These are phyloP conservation scores for Styphnolobium japonicum DNA, from an alignment of 306 rosid species.

Conservation along the genomic window DNA sequence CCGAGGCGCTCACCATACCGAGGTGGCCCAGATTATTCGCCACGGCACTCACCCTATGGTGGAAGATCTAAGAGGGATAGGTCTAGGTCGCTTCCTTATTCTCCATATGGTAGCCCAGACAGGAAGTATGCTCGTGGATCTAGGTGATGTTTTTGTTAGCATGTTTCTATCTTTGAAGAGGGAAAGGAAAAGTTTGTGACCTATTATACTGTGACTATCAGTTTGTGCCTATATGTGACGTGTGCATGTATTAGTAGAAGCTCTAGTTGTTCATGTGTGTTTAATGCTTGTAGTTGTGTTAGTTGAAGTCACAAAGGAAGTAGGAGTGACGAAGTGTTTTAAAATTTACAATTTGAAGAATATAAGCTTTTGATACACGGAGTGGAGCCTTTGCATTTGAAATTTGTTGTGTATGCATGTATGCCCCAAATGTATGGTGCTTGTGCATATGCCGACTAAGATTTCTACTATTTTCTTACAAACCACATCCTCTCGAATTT, in stretches of 20 bases:
- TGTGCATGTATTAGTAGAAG: not conserved
- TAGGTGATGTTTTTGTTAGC: conserved; percentile 42
- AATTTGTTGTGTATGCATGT: too few species aligned
- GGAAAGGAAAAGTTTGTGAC: not conserved
- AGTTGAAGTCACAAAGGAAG: not conserved
- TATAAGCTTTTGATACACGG: too few species aligned
- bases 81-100: conserved; percentile 66
- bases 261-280: not conserved
- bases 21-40: conserved; percentile 81
- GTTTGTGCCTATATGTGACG: conserved; percentile 2
- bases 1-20: conserved; percentile 92
- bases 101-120: conserved; percentile 81
- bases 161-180: not conserved
- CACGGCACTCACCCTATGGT: conserved; percentile 64
- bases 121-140: conserved; percentile 69
- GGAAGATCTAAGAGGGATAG: conserved; percentile 88
- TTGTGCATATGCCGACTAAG: too few species aligned
- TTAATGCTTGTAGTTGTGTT: not conserved
- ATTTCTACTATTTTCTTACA: not conserved
- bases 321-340: not conserved
- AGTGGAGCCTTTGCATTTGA: too few species aligned
- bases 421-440: too few species aligned
- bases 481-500: not conserved
- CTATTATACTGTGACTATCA: not conserved
- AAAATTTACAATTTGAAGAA: not conserved